phyloP scores from a whole-genome alignment of 805 yeast genomes.

The Barnettozyma sp. region DNA sequence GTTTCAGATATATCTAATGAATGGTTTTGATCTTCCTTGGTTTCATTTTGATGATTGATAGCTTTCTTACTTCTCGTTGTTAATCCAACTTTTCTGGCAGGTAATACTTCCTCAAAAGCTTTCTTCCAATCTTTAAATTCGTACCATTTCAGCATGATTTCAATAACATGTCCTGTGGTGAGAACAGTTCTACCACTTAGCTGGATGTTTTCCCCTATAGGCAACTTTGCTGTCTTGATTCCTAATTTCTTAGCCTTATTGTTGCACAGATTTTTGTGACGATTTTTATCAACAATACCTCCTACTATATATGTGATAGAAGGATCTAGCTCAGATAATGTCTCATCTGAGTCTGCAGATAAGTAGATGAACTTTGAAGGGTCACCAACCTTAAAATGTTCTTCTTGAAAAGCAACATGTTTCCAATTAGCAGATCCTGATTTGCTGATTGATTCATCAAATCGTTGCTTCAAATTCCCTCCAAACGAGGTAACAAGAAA shows the following conservation, averaged over 20 bases:
- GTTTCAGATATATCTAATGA: too few species aligned
- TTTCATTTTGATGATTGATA: too few species aligned
- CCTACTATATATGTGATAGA: constrained; percentile 82
- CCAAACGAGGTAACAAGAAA: constrained; percentile 59
- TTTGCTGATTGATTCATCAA: constrained; percentile 49
- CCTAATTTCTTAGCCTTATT: constrained; percentile 74
- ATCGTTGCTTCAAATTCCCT: constrained; percentile 58
- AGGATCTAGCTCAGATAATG: constrained; percentile 53
- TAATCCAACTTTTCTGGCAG: constrained; percentile 52
- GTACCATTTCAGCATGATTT: constrained; percentile 72
- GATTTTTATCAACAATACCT: constrained; percentile 93
- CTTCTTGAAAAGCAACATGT: constrained; percentile 43
- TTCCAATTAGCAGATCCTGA: constrained; percentile 63
- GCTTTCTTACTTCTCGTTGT: constrained; percentile 1
- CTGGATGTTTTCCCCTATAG: constrained; percentile 78
- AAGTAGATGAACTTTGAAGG: constrained; percentile 51
- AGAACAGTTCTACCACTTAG: constrained; percentile 82
- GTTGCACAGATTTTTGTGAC: constrained; percentile 74
- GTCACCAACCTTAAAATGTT: constrained; percentile 26
- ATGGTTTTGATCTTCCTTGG: too few species aligned
- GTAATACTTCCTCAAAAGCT: constrained; percentile 84
- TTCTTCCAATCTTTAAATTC: constrained; percentile 75
- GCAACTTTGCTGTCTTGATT: constrained; percentile 67
- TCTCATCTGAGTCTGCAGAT: constrained; percentile 81
- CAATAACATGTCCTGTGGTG: constrained; percentile 94